These are phyloP conservation scores for Polygonum aviculare DNA, from an alignment of 148 eudicot genomes.

Conservation along the genomic window DNA sequence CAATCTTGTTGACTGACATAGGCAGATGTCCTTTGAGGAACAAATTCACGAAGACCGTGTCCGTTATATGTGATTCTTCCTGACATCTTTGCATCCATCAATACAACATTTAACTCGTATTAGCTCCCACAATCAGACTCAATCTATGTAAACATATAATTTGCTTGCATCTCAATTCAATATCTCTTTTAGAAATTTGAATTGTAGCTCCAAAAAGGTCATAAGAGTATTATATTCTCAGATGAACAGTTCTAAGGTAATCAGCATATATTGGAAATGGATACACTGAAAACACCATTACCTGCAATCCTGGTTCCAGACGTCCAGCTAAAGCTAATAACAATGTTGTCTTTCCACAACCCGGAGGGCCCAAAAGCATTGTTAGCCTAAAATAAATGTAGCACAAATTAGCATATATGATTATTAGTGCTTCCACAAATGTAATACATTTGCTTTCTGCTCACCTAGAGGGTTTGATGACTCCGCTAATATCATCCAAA, in stretches of 20 bases:
- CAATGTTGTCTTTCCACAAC: conserved; percentile 89
- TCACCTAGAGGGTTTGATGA: conserved; percentile 88
- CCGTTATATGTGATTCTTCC: conserved; percentile 93
- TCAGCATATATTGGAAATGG: neutral
- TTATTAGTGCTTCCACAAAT: neutral
- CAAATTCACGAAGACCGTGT: conserved; percentile 79
- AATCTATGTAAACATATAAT: neutral
- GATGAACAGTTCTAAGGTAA: neutral
- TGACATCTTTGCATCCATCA: conserved; percentile 62
- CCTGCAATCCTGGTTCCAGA: conserved; percentile 71
- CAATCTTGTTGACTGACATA: conserved; percentile 97
- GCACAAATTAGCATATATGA: conserved; percentile 1
- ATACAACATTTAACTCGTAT: conserved; percentile 16
- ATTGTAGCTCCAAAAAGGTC: neutral
- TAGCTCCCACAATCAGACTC: neutral
- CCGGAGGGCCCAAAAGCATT: conserved; percentile 91
- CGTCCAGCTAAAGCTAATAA: conserved; percentile 92
- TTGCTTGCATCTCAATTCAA: neutral
- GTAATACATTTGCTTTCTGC: neutral
- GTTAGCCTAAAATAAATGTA: conserved; percentile 45
- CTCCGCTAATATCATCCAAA: conserved; percentile 76
- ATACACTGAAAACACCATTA: conserved; percentile 20
- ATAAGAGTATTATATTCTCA: neutral
- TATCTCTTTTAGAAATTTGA: neutral
- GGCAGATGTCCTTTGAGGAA: conserved; percentile 92